These are phyloP conservation scores for Pueraria montana DNA, from an alignment of 306 rosid species.

Conservation along the genomic window DNA sequence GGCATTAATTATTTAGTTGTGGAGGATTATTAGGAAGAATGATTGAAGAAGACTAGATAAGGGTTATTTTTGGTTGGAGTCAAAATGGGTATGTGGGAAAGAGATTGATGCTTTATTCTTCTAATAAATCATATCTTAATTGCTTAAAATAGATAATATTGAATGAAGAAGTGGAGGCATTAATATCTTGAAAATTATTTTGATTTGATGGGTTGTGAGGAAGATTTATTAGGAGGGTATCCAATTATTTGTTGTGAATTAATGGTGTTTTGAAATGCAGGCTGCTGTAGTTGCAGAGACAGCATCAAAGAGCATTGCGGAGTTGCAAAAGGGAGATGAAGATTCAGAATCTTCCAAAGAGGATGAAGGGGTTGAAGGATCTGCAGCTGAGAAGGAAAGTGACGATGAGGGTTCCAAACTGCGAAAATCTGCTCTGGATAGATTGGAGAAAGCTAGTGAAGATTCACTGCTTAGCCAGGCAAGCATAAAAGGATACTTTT, in stretches of 20 bases:
- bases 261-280: constrained; percentile 60
- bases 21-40: constrained; percentile 4
- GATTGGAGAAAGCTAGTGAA: constrained; percentile 92
- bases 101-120: constrained; percentile 15
- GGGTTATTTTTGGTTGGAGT: constrained; percentile 7
- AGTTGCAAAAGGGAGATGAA: constrained; percentile 64
- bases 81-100: constrained; percentile 11
- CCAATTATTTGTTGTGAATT: constrained; percentile 31
- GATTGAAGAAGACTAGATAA: background rate
- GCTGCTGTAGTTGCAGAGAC: constrained; percentile 91
- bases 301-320: constrained; percentile 82
- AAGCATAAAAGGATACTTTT: constrained; percentile 42
- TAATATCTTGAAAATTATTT: background rate
- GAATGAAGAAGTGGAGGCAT: constrained; percentile 19
- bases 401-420: constrained; percentile 61
- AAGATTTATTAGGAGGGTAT: background rate
- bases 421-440: constrained; percentile 80
- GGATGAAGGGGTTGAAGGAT: constrained; percentile 58
- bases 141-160: background rate
- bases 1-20: background rate
- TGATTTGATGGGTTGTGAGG: constrained; percentile 7
- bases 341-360: constrained; percentile 69
- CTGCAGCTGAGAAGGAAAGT: constrained; percentile 59
- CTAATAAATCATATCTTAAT: background rate
- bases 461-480: constrained; percentile 92